phyloP scores from a whole-genome alignment of 805 yeast genomes.

The Pichia deserticola region DNA sequence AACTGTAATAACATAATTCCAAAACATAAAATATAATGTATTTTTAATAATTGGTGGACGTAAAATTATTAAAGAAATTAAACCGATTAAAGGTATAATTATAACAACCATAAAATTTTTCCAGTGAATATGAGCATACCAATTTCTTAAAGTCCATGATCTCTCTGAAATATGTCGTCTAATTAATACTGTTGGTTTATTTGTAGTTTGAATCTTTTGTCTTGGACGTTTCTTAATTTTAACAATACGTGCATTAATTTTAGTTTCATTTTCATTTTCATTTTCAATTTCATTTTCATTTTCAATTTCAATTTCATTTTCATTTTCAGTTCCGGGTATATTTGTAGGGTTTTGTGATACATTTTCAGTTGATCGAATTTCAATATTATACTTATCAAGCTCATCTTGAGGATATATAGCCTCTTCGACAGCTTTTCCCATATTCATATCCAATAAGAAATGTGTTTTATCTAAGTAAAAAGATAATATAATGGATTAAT shows the following conservation, averaged over 20 bases:
- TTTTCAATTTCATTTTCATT: neutral
- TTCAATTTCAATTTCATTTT: too few relatives aligned
- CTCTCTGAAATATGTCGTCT: slow-evolving; percentile 56
- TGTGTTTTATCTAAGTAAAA: neutral
- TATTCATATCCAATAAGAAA: neutral
- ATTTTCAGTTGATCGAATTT: too few relatives aligned
- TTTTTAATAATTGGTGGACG: slow-evolving; percentile 12
- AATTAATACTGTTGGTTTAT: slow-evolving; percentile 11
- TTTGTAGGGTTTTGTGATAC: too few relatives aligned
- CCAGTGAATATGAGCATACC: slow-evolving; percentile 74
- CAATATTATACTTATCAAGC: slow-evolving; percentile 17
- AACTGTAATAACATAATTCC: slow-evolving; percentile 54
- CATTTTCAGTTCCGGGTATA: too few relatives aligned
- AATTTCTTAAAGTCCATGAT: slow-evolving; percentile 68
- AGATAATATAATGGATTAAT: too few relatives aligned
- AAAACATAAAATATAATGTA: slow-evolving; percentile 44
- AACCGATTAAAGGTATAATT: slow-evolving; percentile 41
- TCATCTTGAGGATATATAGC: slow-evolving; percentile 28
- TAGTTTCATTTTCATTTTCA: neutral
- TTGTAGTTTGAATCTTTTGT: slow-evolving; percentile 19
- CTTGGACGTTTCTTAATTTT: slow-evolving; percentile 27
- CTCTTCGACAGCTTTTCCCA: slow-evolving; percentile 14
- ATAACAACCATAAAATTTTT: slow-evolving; percentile 50
- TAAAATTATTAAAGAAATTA: slow-evolving; percentile 2
- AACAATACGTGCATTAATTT: slow-evolving; percentile 2